phyloP scores from a whole-genome alignment of 208 protist species.

The Trypanosoma lewisi region DNA sequence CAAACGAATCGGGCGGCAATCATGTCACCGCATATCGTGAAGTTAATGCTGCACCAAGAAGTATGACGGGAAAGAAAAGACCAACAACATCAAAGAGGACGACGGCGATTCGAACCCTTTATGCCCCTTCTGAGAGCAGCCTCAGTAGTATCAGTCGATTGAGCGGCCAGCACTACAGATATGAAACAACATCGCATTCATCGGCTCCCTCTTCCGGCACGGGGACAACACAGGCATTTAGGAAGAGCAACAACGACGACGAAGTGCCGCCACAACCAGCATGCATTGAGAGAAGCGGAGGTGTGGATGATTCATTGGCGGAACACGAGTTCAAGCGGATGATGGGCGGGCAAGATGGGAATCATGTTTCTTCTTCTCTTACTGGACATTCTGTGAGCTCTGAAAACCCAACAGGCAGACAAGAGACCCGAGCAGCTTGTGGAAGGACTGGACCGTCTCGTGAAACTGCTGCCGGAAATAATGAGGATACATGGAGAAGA shows the following conservation, averaged over 20 bases:
- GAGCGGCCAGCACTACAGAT: background rate
- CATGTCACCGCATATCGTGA: background rate
- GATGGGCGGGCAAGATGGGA: background rate
- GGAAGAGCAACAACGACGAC: background rate
- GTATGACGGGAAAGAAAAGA: background rate
- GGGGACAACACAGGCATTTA: background rate
- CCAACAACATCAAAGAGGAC: background rate
- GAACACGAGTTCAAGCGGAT: background rate
- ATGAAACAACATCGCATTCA: background rate
- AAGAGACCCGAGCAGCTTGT: background rate
- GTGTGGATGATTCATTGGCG: too few species aligned
- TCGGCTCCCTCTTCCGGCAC: background rate
- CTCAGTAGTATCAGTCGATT: background rate
- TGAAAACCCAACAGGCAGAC: slow-evolving; percentile 4
- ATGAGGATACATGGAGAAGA: background rate
- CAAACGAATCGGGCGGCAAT: too few species aligned
- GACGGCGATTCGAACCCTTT: slow-evolving; percentile 11
- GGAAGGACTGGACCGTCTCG: background rate
- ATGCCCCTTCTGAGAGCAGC: slow-evolving; percentile 14
- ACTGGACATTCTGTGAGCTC: slow-evolving; percentile 2
- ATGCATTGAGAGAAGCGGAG: background rate
- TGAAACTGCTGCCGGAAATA: background rate
- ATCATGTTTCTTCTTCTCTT: background rate
- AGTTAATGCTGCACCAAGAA: background rate
- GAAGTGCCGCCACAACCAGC: background rate